Conservation (phyloP, 768 basidiomycete genomes). For the Serpula lacrymans region DNA sequence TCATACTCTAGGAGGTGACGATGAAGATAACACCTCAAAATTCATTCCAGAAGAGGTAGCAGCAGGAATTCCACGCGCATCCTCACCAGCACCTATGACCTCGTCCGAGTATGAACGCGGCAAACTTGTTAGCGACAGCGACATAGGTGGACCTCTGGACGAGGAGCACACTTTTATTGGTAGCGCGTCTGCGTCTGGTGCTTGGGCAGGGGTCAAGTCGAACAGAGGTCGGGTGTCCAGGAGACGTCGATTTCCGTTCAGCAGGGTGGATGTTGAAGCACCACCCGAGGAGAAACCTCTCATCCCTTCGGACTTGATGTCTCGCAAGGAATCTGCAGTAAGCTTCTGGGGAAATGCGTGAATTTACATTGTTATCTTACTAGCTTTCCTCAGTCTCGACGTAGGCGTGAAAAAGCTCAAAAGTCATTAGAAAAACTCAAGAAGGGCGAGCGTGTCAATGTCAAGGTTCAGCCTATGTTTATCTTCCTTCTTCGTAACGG, state of each 20-base stretch:
- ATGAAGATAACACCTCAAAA: slow-evolving; percentile 11
- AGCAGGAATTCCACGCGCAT: slow-evolving; percentile 25
- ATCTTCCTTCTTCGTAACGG: slow-evolving; percentile 69
- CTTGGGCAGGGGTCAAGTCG: too few relatives aligned
- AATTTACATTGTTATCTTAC: neutral
- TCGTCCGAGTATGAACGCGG: slow-evolving; percentile 5
- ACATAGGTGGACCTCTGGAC: neutral
- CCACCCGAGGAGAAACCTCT: neutral
- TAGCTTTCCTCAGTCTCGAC: slow-evolving; percentile 3
- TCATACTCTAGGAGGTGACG: slow-evolving; percentile 44
- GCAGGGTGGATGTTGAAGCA: neutral
- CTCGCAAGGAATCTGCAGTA: slow-evolving; percentile 9
- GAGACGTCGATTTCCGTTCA: too few relatives aligned
- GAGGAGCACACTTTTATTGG: slow-evolving; percentile 3
- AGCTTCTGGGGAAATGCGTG: neutral
- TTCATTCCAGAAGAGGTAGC: slow-evolving; percentile 4
- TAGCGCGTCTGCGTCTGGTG: slow-evolving; percentile 8
- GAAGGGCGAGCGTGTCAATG: slow-evolving; percentile 55
- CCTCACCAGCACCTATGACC: slow-evolving; percentile 25
- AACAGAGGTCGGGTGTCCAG: too few relatives aligned
- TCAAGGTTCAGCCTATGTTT: slow-evolving; percentile 60
- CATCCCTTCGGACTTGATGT: neutral
- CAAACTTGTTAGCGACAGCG: neutral
- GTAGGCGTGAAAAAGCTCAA: slow-evolving; percentile 10
- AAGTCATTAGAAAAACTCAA: slow-evolving; percentile 31